Evolutionary conservation across 2,329 filamentous ascomycete genomes (phyloP), one percentile per base, ranked within the genome.

Genomic region (Bipolaris bicolor): DNA sequence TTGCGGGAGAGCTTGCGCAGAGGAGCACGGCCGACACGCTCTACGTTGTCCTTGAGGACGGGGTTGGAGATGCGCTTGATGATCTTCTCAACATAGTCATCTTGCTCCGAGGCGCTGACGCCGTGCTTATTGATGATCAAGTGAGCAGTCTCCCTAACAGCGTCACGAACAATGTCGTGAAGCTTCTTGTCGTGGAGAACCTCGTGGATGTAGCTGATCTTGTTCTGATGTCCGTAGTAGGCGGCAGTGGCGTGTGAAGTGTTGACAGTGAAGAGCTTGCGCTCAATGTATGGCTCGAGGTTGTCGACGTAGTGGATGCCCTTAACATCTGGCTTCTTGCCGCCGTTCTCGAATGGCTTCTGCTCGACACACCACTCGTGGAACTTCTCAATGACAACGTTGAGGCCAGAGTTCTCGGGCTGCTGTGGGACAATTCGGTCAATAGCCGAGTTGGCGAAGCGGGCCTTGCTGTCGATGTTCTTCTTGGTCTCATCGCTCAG

Each of bases 261-360:
- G 86, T 99, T 99, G 85, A 99, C 94, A 20, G 95, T 99, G 84
- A 93, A 99, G 64, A 99, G 88, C 86, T 99, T 99, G 79, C 95
- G 93, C 87, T 99, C 95, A 72, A 99, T 98, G 82, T 94, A 99
- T 56, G 95, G 95, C 74, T 88, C 85, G 29, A 99, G 87, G 80
- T 98, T 85, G 64, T 92, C 88, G 58, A 98, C 95, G 87, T 91
- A 97, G 81, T 96, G 90, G 76, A 98, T 89, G 58, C 93, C 94
- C 65, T 95, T 79, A 72, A 99, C 94, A 16, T 86, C 79, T 5
- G 92, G 93, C 67, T 86, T 84, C 52, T 84, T 83, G 61, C 84
- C 81, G 62, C 88, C 86, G 63, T 88, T 84, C 61, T 76, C 72
- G 78, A 98, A 97, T 2, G 94, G 94, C 43, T 87, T 89, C 76